Conservation (phyloP, 1,284 basidiomycete species). For the Melanopsichium pennsylvanicum region DNA sequence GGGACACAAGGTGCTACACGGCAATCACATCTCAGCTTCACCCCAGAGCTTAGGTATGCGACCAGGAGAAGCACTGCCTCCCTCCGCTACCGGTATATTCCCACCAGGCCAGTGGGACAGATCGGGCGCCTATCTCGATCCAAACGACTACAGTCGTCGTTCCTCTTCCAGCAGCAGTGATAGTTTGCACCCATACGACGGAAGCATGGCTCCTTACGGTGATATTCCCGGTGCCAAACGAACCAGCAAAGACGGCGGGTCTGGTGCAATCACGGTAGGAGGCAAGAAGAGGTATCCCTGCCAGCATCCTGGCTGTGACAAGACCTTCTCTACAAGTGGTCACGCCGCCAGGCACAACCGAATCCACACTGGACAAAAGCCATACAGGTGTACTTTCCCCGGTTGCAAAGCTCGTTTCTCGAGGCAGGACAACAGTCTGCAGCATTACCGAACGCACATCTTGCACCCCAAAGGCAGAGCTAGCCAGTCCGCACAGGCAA, state of each 20-base stretch:
- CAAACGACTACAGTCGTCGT: slow-evolving; percentile 37
- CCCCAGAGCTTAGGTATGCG: slow-evolving; percentile 21
- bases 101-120: slow-evolving; percentile 46
- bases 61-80: slow-evolving; percentile 29
- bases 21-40: slow-evolving; percentile 34
- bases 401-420: slow-evolving; percentile 65
- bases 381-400: slow-evolving; percentile 63
- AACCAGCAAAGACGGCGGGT: slow-evolving; percentile 31
- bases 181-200: slow-evolving; percentile 32
- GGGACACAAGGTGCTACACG: slow-evolving; percentile 42
- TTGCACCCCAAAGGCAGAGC: slow-evolving; percentile 56
- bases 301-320: slow-evolving; percentile 71
- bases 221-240: slow-evolving; percentile 18
- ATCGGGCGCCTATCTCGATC: slow-evolving; percentile 25
- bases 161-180: slow-evolving; percentile 32
- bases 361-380: slow-evolving; percentile 72
- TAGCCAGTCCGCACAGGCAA: slow-evolving; percentile 33
- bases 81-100: slow-evolving; percentile 36
- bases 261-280: slow-evolving; percentile 47
- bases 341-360: slow-evolving; percentile 81
- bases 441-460: slow-evolving; percentile 65
- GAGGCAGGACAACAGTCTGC: slow-evolving; percentile 64
- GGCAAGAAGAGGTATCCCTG: slow-evolving; percentile 72
- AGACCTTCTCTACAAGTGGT: slow-evolving; percentile 81
- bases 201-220: slow-evolving; percentile 32